These are phyloP conservation scores for Colletotrichum incanum DNA, from an alignment of 2,329 filamentous ascomycete species.

Conservation along the genomic window DNA sequence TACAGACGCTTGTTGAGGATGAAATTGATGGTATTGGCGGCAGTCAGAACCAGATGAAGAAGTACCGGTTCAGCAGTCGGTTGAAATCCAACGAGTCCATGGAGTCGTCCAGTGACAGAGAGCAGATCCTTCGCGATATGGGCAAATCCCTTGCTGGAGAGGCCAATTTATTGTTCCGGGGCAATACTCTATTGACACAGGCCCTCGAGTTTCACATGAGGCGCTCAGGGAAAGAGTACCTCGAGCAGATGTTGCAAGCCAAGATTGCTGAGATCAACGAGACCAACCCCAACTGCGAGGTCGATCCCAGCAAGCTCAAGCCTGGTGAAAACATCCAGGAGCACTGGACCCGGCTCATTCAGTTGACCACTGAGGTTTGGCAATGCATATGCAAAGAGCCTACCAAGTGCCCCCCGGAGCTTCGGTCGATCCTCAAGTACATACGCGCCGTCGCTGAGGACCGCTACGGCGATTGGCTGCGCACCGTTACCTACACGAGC, in stretches of 20 bases:
- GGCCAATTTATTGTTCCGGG: constrained; percentile 94
- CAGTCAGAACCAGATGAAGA: constrained; percentile 83
- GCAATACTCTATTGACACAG: constrained; percentile 94
- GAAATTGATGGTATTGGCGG: constrained; percentile 91
- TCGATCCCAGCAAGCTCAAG: constrained; percentile 88
- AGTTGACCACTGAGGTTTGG: constrained; percentile 88
- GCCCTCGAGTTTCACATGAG: constrained; percentile 97
- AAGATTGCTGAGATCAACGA: constrained; percentile 93
- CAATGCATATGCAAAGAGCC: constrained; percentile 84
- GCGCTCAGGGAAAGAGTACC: constrained; percentile 90
- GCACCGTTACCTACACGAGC: constrained; percentile 92
- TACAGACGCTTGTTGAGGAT: constrained; percentile 93
- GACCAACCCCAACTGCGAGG: constrained; percentile 92
- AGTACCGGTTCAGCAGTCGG: constrained; percentile 80
- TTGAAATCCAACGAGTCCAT: constrained; percentile 80
- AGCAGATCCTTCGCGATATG: constrained; percentile 82
- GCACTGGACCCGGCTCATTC: constrained; percentile 86
- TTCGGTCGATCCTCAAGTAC: constrained; percentile 90
- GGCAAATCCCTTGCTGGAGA: constrained; percentile 86
- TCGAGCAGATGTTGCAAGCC: constrained; percentile 88
- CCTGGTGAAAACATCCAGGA: constrained; percentile 79
- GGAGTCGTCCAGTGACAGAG: constrained; percentile 75
- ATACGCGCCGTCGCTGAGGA: constrained; percentile 94
- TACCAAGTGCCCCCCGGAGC: constrained; percentile 81
- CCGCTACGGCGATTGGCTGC: constrained; percentile 91